Evolutionary conservation across 2,329 filamentous ascomycete species (phyloP), one percentile per base, ranked within the genome.

Genomic region (Seiridium cupressi): DNA sequence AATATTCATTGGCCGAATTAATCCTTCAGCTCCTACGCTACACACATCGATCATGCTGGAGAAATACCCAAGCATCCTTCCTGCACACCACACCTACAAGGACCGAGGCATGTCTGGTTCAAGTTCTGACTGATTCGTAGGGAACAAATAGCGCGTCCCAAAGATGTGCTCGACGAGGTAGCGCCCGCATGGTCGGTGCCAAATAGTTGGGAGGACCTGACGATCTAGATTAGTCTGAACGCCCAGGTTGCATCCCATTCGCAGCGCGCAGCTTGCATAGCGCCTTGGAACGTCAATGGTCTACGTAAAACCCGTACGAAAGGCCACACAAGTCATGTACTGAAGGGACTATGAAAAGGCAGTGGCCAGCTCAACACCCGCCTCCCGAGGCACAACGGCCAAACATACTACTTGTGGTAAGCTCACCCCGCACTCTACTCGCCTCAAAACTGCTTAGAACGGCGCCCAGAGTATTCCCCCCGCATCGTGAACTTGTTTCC

Each of bases 341-440:
- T 35, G 11, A 13, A 18, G 18, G 38, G 4, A 53, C 18, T 11
- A 36, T 35, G 49, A 13, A 53, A n/a, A 32, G 38, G 9, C 13
- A n/a, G 38, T 53, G 38, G 7, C 49, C 34, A 13, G 32, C 26
- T 13, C 35, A 13, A 5, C 11, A 26, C 26, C 35, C 54, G 54
- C 55, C 55, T 58, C 36, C 55, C 55, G 55, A 58, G 57, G 57
- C 42, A 59, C 26, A 35, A 44, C 57, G 57, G 57, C 26, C 32
- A 9, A 44, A 26, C 26, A 13, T 44, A 38, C 57, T 38, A 34
- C 34, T 35, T 54, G n/a, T 10, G 48, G 57, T 47, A 31, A 59
- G 48, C 35, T 13, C 57, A 44, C 55, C 57, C 57, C 57, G 57
- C 57, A 47, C 44, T 59, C 31, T 44, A 18, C 31, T 35, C 47